These are phyloP conservation scores for Inga oerstediana DNA, from an alignment of 306 rosid species.

Conservation along the genomic window DNA sequence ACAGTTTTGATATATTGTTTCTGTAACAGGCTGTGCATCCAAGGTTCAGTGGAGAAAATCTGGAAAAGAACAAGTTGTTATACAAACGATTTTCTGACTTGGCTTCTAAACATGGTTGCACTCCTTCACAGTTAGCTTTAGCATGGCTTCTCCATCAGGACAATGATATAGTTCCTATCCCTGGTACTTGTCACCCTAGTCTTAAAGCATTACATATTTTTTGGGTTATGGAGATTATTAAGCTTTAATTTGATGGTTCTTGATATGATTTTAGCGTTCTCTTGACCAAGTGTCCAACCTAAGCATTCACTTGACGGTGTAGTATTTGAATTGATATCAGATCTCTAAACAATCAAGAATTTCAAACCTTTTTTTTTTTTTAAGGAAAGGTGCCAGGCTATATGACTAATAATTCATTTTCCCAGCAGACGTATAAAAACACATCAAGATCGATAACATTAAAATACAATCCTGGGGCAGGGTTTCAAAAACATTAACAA, in stretches of 20 bases:
- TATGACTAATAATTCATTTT: no score
- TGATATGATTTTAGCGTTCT: background rate
- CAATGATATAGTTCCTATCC: conserved; percentile 64
- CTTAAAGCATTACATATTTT: background rate
- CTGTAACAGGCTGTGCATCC: conserved; percentile 54
- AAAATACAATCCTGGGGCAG: no score
- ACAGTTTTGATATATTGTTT: background rate
- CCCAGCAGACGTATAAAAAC: no score
- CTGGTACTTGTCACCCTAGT: conserved; percentile 46
- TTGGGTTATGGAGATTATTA: background rate
- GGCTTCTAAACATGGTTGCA: conserved; percentile 58
- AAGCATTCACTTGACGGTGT: background rate
- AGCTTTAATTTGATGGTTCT: background rate
- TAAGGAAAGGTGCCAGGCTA: no score
- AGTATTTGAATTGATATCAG: background rate
- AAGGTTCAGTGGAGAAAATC: conserved; percentile 62
- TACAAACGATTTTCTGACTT: conserved; percentile 46
- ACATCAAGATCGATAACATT: no score
- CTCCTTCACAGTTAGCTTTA: conserved; percentile 70
- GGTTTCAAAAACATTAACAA: no score
- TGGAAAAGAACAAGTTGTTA: conserved; percentile 62
- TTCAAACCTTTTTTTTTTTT: background rate
- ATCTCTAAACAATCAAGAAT: background rate
- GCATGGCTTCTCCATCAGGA: conserved; percentile 78
- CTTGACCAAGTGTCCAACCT: background rate